phyloP scores from a whole-genome alignment of 2,329 filamentous ascomycete species.

The Didymella lethalis region DNA sequence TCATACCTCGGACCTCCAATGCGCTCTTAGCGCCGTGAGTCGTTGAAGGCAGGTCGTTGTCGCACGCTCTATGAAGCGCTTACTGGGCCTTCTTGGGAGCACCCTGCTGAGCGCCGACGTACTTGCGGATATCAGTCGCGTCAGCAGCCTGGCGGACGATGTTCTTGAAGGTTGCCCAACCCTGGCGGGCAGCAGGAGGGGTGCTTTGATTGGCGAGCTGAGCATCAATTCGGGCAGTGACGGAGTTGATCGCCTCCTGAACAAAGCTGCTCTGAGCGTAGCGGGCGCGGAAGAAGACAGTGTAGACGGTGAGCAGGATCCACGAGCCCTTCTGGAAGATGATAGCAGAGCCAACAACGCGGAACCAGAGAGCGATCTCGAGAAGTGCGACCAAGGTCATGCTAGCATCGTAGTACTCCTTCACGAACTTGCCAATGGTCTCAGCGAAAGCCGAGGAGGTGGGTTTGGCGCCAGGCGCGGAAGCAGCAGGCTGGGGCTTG shows the following conservation, averaged over 20 bases:
- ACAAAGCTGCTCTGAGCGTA: slow-evolving; percentile 92
- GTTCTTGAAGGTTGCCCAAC: slow-evolving; percentile 82
- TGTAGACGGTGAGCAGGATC: slow-evolving; percentile 86
- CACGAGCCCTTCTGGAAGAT: slow-evolving; percentile 91
- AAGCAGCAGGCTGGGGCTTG: slow-evolving; percentile 67
- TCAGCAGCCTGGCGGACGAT: slow-evolving; percentile 77
- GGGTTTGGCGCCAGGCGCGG: slow-evolving; percentile 61
- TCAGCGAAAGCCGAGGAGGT: slow-evolving; percentile 74
- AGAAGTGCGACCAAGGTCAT: slow-evolving; percentile 92
- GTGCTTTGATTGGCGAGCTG: slow-evolving; percentile 86
- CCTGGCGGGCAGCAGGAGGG: slow-evolving; percentile 78
- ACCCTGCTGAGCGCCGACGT: slow-evolving; percentile 64
- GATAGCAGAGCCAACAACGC: slow-evolving; percentile 80
- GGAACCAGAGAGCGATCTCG: slow-evolving; percentile 87
- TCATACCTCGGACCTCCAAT: slow-evolving; percentile 29
- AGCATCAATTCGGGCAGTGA: slow-evolving; percentile 79
- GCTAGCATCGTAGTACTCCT: slow-evolving; percentile 95
- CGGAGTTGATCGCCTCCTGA: slow-evolving; percentile 77
- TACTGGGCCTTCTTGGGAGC: slow-evolving; percentile 71
- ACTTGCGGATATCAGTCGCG: slow-evolving; percentile 79
- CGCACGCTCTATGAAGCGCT: slow-evolving; percentile 22
- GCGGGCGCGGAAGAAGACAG: slow-evolving; percentile 88
- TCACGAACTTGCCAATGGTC: slow-evolving; percentile 89
- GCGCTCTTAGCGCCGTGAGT: slow-evolving; percentile 20
- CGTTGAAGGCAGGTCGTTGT: slow-evolving; percentile 29